Evolutionary conservation across 257 asterid genomes (phyloP), one percentile per base, ranked within the genome.

Genomic region (Striga asiatica): DNA sequence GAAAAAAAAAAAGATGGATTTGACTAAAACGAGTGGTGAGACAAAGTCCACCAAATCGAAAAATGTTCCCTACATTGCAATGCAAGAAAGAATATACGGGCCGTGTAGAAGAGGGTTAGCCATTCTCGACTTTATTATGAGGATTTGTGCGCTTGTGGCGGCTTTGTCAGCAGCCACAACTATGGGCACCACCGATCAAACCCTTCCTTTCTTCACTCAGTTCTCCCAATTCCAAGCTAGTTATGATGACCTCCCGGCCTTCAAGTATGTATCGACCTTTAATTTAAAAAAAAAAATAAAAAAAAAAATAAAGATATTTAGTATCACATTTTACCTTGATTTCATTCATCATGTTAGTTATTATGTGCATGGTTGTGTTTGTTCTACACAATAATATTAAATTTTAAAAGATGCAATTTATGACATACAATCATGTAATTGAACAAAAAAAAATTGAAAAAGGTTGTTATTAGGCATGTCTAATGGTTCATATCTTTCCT

Each of bases 121-220:
- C 38, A 83, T 87, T 54, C 76, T 87, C 48, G 89, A 81, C 75
- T 83, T 87, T 68, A 74, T 83, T 24, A 62, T 87, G 18, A 64
- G 94, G 66, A 62, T 87, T 16, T 76, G 83, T 55, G 94, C 81
- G 0, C 83, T 87, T 17, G 80, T 61, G 3, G 74, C 86, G 11
- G 76, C 87, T 19, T 48, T 83, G 39, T 80, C 80, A 39, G 94
- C 96, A 12, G 39, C 96, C 4, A 56, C 80, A 70, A 56, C 84
- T 34, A 86, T 83, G 95, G 91, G 78, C 60, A 86, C 95, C 46
- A 73, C 94, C 39, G 91, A 83, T 54, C 81, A 86, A 62, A 71
- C 76, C 43, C 85, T 83, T n/a, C 91, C 94, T 14, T 81, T 86
- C 64, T 83, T 86, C 74, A 86, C 83, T 1, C 92, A 77, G 72